Conservation (phyloP, 23 red algal species). For the Agarophyton chilense region DNA sequence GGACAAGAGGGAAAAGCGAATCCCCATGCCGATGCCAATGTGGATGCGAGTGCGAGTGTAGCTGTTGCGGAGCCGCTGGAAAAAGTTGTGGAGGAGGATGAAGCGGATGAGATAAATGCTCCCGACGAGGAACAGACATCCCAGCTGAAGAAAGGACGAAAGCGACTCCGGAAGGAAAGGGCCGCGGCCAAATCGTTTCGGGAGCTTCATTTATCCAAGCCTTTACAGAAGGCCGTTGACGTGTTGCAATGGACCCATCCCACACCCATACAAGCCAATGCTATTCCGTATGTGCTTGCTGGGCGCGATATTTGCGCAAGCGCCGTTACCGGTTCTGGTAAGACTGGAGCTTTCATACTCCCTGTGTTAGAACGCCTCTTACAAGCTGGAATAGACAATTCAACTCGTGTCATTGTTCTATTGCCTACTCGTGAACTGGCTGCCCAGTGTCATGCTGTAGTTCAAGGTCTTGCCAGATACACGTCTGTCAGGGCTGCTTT, state of each 20-base stretch:
- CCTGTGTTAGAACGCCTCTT: conserved; percentile 89
- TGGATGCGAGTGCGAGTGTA: neutral
- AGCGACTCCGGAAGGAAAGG: conserved; percentile 55
- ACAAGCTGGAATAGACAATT: conserved; percentile 47
- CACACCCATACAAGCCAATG: conserved; percentile 88
- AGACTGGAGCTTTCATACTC: conserved; percentile 90
- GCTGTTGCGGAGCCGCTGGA: neutral
- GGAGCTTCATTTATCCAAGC: conserved; percentile 73
- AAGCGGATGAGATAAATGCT: conserved; percentile 3
- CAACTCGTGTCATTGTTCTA: conserved; percentile 79
- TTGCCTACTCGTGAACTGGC: conserved; percentile 94
- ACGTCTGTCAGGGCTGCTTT: conserved; percentile 71
- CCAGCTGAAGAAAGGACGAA: conserved; percentile 40
- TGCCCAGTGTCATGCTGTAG: conserved; percentile 93
- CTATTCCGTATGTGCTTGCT: conserved; percentile 81
- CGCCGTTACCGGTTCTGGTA: conserved; percentile 95
- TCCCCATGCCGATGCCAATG: neutral
- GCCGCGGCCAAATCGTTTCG: conserved; percentile 48
- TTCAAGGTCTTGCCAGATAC: conserved; percentile 55
- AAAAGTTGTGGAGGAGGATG: neutral
- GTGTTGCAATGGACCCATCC: conserved; percentile 80
- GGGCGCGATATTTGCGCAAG: conserved; percentile 88
- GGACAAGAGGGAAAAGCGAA: neutral
- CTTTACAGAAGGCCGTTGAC: conserved; percentile 77
- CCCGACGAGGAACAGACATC: neutral